phyloP scores from a whole-genome alignment of 75 land plant genomes.

The Picea sitchensis region DNA sequence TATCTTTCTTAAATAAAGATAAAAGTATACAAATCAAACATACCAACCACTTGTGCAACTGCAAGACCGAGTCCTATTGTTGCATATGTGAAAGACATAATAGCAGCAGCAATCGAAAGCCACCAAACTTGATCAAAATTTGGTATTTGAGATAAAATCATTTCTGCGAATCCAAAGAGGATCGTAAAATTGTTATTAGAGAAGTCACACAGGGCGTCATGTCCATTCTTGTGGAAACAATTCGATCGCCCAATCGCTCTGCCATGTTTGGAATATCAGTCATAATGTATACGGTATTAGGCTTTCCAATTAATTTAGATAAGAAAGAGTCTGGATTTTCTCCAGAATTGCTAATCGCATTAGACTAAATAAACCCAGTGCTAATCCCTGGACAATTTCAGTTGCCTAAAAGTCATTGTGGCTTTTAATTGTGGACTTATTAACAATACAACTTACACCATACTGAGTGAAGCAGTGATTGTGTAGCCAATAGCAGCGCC shows the following conservation, averaged over 20 bases:
- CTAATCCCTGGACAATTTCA: no score
- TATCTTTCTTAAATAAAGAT: no score
- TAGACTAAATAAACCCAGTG: no score
- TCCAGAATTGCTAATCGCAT: no score
- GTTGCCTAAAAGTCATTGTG: no score
- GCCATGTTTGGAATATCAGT: conserved; percentile 9
- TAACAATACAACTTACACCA: conserved; percentile 47
- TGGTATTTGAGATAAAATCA: conserved; percentile 58
- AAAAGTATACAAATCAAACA: not conserved
- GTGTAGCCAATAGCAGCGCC: conserved; percentile 71
- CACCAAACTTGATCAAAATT: conserved; percentile 60
- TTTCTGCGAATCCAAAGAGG: conserved; percentile 43
- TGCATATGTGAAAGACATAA: conserved; percentile 67
- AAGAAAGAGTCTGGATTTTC: no score
- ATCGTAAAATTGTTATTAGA: conserved; percentile 39
- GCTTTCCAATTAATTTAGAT: no score
- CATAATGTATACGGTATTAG: no score
- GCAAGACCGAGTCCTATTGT: conserved; percentile 61
- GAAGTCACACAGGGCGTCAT: conserved; percentile 29
- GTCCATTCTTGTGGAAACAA: conserved; percentile 60
- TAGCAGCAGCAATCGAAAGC: conserved; percentile 68
- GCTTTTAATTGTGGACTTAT: no score
- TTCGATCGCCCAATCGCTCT: conserved; percentile 57
- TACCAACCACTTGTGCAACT: conserved; percentile 27
- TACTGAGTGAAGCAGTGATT: conserved; percentile 71